A percentile compares a stretch with the other conserved stretches of the same genome.
phyloP scores from a whole-genome alignment of 495 filamentous ascomycete species.

The Lophiostoma macrostomum region DNA sequence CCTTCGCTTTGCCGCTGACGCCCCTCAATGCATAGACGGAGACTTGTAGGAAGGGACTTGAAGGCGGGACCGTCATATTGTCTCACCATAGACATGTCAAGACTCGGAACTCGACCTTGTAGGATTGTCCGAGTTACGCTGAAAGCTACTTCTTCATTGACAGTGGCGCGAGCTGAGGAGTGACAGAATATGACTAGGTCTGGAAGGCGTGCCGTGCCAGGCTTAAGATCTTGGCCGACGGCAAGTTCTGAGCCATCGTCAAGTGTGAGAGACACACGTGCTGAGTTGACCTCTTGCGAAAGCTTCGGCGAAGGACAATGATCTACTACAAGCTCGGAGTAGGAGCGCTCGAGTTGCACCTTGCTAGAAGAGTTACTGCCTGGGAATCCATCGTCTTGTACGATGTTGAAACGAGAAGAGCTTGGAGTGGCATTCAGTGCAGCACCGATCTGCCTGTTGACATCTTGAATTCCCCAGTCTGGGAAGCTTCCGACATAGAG shows the following conservation, averaged over 20 bases:
- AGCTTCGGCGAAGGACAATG: constrained; percentile 18
- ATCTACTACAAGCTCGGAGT: constrained; percentile 20
- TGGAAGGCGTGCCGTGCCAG: constrained; percentile 10
- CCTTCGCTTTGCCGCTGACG: not conserved
- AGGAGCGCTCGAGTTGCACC: constrained; percentile 19
- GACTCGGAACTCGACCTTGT: constrained; percentile 12
- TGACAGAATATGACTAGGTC: constrained; percentile 29
- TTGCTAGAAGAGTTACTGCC: constrained; percentile 9
- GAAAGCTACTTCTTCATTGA: no score
- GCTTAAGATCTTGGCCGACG: constrained; percentile 1
- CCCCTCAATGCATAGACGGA: constrained; percentile 28
- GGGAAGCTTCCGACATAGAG: constrained; percentile 27
- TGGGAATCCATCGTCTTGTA: constrained; percentile 21
- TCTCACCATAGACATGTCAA: constrained; percentile 17
- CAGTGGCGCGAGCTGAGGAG: no score
- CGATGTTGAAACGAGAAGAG: constrained; percentile 25
- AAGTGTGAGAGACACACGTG: not conserved
- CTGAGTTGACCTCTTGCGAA: not conserved
- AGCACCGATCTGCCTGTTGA: constrained; percentile 23
- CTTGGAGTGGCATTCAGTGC: constrained; percentile 22
- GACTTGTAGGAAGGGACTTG: constrained; percentile 6
- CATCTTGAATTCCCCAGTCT: constrained; percentile 19
- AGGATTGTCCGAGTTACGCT: constrained; percentile 11
- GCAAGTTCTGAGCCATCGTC: constrained; percentile 15
- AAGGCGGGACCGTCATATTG: constrained; percentile 22